Percentiles rank a stretch among this genome's conserved stretches.
These are phyloP conservation scores for Mucor velutinosus DNA, from an alignment of 371 early-diverging fungal genomes.

Conservation along the genomic window DNA sequence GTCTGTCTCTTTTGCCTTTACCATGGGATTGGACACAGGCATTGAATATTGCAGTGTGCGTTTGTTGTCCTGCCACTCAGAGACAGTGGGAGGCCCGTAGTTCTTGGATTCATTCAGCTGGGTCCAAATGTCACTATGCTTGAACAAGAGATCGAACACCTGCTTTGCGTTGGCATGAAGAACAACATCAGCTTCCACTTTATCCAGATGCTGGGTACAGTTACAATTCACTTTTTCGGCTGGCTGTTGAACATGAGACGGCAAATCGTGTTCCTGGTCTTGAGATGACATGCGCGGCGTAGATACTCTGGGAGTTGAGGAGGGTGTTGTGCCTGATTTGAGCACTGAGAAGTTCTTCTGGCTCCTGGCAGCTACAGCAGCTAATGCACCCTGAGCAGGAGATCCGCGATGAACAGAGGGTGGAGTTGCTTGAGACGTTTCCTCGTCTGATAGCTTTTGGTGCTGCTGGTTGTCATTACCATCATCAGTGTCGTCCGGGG, in stretches of 20 bases:
- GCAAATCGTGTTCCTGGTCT: conserved; percentile 5
- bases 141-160: conserved; percentile 59
- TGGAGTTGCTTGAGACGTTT: neutral
- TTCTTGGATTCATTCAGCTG: conserved; percentile 43
- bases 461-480: neutral
- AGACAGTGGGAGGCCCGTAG: conserved; percentile 30
- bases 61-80: conserved; percentile 30
- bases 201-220: conserved; percentile 72
- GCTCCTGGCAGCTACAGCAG: conserved; percentile 8
- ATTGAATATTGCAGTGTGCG: conserved; percentile 54
- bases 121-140: conserved; percentile 37
- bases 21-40: conserved; percentile 60
- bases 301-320: neutral
- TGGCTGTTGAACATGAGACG: conserved; percentile 30
- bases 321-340: neutral
- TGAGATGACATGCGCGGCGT: neutral
- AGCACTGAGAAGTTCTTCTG: neutral
- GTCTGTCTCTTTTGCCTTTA: conserved; percentile 58
- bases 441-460: neutral
- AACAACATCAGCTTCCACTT: conserved; percentile 50
- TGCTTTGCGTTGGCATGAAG: conserved; percentile 56
- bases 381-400: conserved; percentile 39
- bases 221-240: conserved; percentile 55
- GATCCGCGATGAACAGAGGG: conserved; percentile 13
- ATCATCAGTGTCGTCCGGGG: neutral